Evolutionary conservation across 176 grass and related monocot species (phyloP), one percentile per base, ranked within the genome.

Genomic region (Aegilops umbellulata): DNA sequence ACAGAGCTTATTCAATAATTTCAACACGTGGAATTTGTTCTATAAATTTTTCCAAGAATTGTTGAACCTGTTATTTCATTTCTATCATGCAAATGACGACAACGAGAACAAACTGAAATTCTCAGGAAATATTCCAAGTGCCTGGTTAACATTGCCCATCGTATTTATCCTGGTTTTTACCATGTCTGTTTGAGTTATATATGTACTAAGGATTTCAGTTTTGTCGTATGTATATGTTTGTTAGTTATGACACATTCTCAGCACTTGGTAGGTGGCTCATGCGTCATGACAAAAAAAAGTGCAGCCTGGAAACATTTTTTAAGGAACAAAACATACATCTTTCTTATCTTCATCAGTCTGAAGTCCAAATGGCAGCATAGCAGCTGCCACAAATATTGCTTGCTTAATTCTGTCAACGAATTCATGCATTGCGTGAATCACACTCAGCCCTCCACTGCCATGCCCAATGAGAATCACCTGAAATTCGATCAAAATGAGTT

Each of bases 291-390:
- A 19, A 84, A 68, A 61, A 13, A 81, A 74, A 74, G 2, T 60
- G 6, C 79, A 35, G 77, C 35, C 58, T 69, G 10, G 62, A 65
- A 80, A 22, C 19, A 22, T 58, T 58, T 22, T 53, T 17, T 53
- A 53, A 19, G 49, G 49, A 58, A 58, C 7, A 58, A 58, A 58
- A 53, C 13, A 70, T 84, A 94, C 92, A 76, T 94, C 57, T 85
- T 87, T 82, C 44, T 75, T 89, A 79, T 94, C 92, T 87, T 94
- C 83, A 61, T 94, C 78, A 10, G 87, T 87, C 65, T 82, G 81
- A 79, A 87, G 80, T 75, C 92, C 92, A 63, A 84, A 94, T 79
- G 92, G 92, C 41, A 94, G 87, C 92, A 94, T 94, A 12, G 87
- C 85, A 64, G 92, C 92, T 80, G 87, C 89, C 76, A 91, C 85